A percentile compares a stretch with the other conserved stretches of the same genome.
Evolutionary conservation across 768 basidiomycete genomes (phyloP).

Genomic region (Coprinopsis marcescibilis): DNA sequence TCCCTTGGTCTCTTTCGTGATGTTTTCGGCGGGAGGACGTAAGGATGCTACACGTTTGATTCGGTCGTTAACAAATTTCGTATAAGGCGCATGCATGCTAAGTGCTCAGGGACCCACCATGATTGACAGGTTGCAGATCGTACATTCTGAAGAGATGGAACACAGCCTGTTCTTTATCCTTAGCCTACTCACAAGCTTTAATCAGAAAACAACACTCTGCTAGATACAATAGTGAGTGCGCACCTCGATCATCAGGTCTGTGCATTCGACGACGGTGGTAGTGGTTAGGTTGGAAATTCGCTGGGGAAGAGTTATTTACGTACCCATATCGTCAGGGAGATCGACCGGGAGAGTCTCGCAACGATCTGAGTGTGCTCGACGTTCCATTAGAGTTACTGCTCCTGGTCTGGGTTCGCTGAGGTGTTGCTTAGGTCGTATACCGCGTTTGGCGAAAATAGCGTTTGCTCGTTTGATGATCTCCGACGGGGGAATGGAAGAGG

Average conservation of each 20-base stretch:
- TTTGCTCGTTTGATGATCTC: slow-evolving; percentile 73
- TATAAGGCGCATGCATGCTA: background rate
- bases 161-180: slow-evolving; percentile 92
- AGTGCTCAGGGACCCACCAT: slow-evolving; percentile 41
- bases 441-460: slow-evolving; percentile 65
- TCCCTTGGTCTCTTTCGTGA: slow-evolving; percentile 38
- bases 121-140: slow-evolving; percentile 54
- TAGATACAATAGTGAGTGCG: background rate
- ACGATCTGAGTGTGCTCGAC: slow-evolving; percentile 81
- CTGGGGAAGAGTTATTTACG: slow-evolving; percentile 16
- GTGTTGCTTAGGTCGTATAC: slow-evolving; percentile 89
- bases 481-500: slow-evolving; percentile 52
- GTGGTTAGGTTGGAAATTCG: background rate
- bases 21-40: slow-evolving; percentile 36
- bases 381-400: slow-evolving; percentile 77
- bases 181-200: too few relatives aligned
- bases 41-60: slow-evolving; percentile 30
- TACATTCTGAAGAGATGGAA: slow-evolving; percentile 81
- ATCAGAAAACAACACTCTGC: too few relatives aligned
- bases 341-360: slow-evolving; percentile 62
- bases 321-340: slow-evolving; percentile 64
- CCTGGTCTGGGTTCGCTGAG: slow-evolving; percentile 86
- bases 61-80: background rate
- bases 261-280: background rate
- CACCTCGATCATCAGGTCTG: slow-evolving; percentile 84